Evolutionary conservation across 2,329 filamentous ascomycete genomes (phyloP).

Genomic region (Fusarium virguliforme): DNA sequence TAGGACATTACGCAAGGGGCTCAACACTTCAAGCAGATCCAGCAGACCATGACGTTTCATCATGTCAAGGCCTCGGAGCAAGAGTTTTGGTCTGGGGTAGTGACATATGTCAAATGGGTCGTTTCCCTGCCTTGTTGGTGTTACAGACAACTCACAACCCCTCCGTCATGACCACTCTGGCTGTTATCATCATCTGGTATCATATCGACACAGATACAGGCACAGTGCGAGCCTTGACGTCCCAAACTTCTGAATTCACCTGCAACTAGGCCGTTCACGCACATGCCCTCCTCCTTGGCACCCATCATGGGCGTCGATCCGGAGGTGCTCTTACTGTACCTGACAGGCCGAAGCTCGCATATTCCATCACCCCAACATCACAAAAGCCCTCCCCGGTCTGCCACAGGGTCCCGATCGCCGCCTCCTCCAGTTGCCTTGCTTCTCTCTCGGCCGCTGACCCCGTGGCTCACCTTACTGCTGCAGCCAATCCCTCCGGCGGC

Average conservation of each 20-base stretch:
- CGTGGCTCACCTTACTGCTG: constrained; percentile 28
- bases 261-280: constrained; percentile 15
- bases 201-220: not conserved
- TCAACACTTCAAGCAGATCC: constrained; percentile 20
- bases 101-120: constrained; percentile 19
- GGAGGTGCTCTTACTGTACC: constrained; percentile 19
- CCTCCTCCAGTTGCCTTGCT: constrained; percentile 4
- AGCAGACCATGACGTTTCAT: constrained; percentile 24
- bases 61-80: constrained; percentile 2
- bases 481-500: constrained; percentile 9
- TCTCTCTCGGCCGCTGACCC: constrained; percentile 26
- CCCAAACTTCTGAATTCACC: not conserved
- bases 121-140: constrained; percentile 30
- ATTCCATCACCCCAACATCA: constrained; percentile 32
- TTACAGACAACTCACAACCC: constrained; percentile 23
- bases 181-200: not conserved
- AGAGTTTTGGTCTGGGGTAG: constrained; percentile 17
- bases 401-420: constrained; percentile 1
- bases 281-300: constrained; percentile 14
- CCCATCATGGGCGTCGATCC: constrained; percentile 22
- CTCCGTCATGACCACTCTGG: constrained; percentile 16
- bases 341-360: constrained; percentile 23
- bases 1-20: constrained; percentile 39
- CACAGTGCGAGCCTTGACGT: constrained; percentile 35
- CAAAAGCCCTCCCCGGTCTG: constrained; percentile 2